Percentiles rank a stretch among this genome's conserved stretches.
phyloP scores from a whole-genome alignment of 257 asterid species.

The Nemophila menziesii region DNA sequence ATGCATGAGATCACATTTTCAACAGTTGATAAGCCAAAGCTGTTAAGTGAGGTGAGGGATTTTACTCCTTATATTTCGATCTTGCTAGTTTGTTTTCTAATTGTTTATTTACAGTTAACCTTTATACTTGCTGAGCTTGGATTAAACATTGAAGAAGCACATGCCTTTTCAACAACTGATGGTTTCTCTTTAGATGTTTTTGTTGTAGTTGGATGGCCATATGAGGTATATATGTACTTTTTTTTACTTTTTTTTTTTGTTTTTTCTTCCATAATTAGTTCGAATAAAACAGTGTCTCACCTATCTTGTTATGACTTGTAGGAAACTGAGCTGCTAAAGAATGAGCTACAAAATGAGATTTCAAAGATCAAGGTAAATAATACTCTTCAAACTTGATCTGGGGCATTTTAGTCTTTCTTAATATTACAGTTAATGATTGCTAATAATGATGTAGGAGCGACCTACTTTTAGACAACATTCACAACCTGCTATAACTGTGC shows the following conservation, averaged over 20 bases:
- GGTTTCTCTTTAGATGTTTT: conserved; percentile 49
- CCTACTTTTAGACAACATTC: conserved; percentile 12
- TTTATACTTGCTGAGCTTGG: conserved; percentile 39
- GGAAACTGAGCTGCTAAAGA: conserved; percentile 40
- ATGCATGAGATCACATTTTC: conserved; percentile 48
- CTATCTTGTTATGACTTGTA: conserved; percentile 10
- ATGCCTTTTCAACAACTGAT: conserved; percentile 44
- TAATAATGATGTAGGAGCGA: conserved; percentile 19
- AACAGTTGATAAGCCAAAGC: conserved; percentile 37
- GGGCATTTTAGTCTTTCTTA: not conserved
- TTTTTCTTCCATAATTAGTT: not conserved
- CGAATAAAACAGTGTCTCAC: not conserved
- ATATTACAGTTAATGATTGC: not conserved
- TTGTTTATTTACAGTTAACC: conserved; percentile 28
- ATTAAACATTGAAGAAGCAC: conserved; percentile 47
- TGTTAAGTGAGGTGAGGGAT: conserved; percentile 33
- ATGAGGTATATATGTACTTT: conserved; percentile 22
- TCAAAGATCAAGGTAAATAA: conserved; percentile 26
- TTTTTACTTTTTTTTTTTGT: not conserved
- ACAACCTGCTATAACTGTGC: conserved; percentile 7
- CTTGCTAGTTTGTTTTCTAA: not conserved
- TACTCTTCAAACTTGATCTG: not conserved
- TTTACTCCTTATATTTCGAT: not conserved
- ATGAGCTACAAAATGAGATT: conserved; percentile 28
- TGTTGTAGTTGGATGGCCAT: conserved; percentile 46